phyloP scores from a whole-genome alignment of 2,329 filamentous ascomycete genomes.

The Neoascochyta sp. region DNA sequence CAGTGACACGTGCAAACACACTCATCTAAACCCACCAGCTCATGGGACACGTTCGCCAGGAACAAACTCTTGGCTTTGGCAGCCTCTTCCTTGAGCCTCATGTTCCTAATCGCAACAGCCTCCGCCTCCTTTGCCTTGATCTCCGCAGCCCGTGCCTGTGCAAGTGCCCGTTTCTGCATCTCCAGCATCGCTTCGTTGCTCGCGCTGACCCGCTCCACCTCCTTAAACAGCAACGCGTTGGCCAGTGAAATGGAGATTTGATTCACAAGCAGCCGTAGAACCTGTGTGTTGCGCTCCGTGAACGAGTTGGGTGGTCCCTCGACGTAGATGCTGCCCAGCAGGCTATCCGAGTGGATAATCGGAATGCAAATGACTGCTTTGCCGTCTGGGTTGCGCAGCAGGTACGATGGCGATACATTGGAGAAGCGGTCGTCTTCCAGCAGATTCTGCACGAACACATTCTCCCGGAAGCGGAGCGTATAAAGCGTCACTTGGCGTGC shows the following conservation, averaged over 20 bases:
- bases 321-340: constrained; percentile 72
- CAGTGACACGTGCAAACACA: constrained; percentile 28
- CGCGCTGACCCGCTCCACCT: constrained; percentile 71
- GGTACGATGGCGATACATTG: constrained; percentile 67
- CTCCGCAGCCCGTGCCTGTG: constrained; percentile 69
- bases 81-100: constrained; percentile 77
- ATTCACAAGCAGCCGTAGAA: constrained; percentile 66
- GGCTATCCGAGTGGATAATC: constrained; percentile 67
- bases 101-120: constrained; percentile 71
- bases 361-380: constrained; percentile 77
- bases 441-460: constrained; percentile 70
- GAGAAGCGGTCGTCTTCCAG: constrained; percentile 73
- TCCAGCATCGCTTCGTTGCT: constrained; percentile 75
- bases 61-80: constrained; percentile 82
- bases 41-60: constrained; percentile 52
- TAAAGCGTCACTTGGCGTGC: constrained; percentile 74
- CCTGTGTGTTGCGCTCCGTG: constrained; percentile 60
- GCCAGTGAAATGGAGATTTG: constrained; percentile 67
- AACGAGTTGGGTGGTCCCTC: constrained; percentile 75
- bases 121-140: constrained; percentile 74
- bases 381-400: constrained; percentile 64
- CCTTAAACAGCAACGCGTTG: constrained; percentile 62
- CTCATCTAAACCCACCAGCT: constrained; percentile 47
- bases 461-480: constrained; percentile 70
- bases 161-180: constrained; percentile 69